Conservation (phyloP, 108 stramenopile genomes). For the Skeletonema grethae region DNA sequence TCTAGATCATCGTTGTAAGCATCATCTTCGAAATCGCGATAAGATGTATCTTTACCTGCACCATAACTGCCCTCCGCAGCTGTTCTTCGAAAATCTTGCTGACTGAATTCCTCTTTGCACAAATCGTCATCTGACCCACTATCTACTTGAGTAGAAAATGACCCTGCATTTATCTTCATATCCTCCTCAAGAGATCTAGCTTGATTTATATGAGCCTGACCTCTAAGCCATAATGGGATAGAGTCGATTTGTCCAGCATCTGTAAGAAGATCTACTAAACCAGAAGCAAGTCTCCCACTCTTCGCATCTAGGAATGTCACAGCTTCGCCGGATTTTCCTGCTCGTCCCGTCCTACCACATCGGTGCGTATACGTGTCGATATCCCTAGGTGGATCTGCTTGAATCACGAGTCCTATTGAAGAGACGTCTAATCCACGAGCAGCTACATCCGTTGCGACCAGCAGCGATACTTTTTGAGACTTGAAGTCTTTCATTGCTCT, state of each 20-base stretch:
- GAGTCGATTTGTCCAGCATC: slow-evolving; percentile 24
- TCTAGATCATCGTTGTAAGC: slow-evolving; percentile 25
- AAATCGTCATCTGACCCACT: not conserved
- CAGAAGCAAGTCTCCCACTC: slow-evolving; percentile 24
- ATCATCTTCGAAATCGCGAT: slow-evolving; percentile 39
- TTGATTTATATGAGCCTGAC: slow-evolving; percentile 22
- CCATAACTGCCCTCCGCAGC: slow-evolving; percentile 39
- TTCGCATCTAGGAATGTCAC: slow-evolving; percentile 14
- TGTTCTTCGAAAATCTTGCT: slow-evolving; percentile 34
- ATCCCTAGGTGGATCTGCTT: slow-evolving; percentile 96
- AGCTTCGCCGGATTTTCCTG: slow-evolving; percentile 72
- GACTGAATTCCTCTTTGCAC: slow-evolving; percentile 25
- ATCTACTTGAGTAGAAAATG: slow-evolving; percentile 4
- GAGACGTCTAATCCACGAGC: slow-evolving; percentile 94
- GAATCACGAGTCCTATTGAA: slow-evolving; percentile 93
- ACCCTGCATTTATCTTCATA: slow-evolving; percentile 23
- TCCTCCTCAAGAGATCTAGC: slow-evolving; percentile 35
- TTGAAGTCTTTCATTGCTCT: slow-evolving; percentile 91
- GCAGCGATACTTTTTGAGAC: slow-evolving; percentile 86
- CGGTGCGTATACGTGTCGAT: slow-evolving; percentile 96
- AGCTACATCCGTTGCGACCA: slow-evolving; percentile 97
- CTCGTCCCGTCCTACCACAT: slow-evolving; percentile 96
- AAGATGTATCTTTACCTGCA: slow-evolving; percentile 29
- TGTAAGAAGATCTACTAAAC: slow-evolving; percentile 22
- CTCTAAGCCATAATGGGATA: slow-evolving; percentile 31